Percentiles rank a stretch among this genome's conserved stretches.
These are phyloP conservation scores for Blastobotrys chiropterorum DNA, from an alignment of 805 yeast genomes.

Conservation along the genomic window DNA sequence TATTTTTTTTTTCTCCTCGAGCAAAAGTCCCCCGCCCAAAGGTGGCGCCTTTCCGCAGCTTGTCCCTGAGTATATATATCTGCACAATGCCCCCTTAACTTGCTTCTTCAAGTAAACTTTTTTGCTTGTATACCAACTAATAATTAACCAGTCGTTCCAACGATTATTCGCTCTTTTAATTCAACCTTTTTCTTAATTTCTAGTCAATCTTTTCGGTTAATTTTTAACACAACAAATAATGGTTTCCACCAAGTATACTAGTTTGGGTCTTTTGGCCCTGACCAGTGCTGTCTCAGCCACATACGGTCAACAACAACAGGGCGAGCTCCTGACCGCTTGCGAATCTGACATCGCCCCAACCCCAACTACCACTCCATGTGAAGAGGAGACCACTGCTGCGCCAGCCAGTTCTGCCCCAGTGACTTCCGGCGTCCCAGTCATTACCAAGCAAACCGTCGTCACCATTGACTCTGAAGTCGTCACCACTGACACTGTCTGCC, in stretches of 20 bases:
- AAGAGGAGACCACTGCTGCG: too few relatives aligned
- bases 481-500: slow-evolving; percentile 15
- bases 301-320: too few relatives aligned
- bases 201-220: background rate
- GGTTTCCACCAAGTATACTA: background rate
- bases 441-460: slow-evolving; percentile 9
- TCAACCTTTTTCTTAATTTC: background rate
- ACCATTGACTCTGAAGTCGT: slow-evolving; percentile 10
- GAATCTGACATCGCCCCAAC: too few relatives aligned
- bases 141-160: background rate
- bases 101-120: background rate
- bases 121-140: background rate
- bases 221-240: background rate
- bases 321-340: too few relatives aligned
- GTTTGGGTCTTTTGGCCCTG: background rate
- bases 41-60: background rate
- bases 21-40: too few relatives aligned
- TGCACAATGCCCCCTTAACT: background rate
- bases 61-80: background rate
- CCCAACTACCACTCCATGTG: too few relatives aligned
- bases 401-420: background rate
- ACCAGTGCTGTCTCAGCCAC: background rate
- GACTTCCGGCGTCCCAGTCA: background rate
- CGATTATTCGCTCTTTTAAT: background rate
- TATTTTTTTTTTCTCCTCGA: background rate